Evolutionary conservation across 2,329 filamentous ascomycete species (phyloP), one percentile per base, ranked within the genome.

Genomic region (Endocalyx cinctus): DNA sequence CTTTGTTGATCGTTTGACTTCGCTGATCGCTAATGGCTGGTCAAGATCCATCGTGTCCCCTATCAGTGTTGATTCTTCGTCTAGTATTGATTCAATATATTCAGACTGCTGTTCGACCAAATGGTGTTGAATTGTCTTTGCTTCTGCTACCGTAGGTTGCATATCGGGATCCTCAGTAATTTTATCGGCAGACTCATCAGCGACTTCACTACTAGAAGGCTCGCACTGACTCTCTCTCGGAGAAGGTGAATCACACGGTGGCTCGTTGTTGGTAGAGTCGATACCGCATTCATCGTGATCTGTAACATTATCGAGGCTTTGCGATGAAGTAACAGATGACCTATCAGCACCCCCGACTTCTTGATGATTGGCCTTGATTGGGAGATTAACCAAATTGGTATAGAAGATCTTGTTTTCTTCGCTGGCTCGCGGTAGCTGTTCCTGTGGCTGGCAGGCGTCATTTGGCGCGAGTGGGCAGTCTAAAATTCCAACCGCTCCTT

Each of bases 41-140:
- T 46, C 42, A 17, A 38, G 23, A 31, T 49, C 39, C 36, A 47
- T 45, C 33, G 25, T 16, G 31, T 51, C 43, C 23, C 31, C 43
- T 28, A 54, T 31, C 14, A 53, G 38, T 13, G 50, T 51, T 25
- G 46, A 39, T 3, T 28, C 43, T 11, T 49, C 47, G 25, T 51
- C 43, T 18, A 45, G 17, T n/a, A 34, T 27, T 25, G 29, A 7
- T 18, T 34, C 33, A 14, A 25, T n/a, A n/a, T n/a, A n/a, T n/a
- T n/a, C n/a, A n/a, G n/a, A n/a, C n/a, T n/a, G n/a, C n/a, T n/a
- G n/a, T 8, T 8, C 20, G 8, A 23, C 20, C 20, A 23, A 23
- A 23, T 23, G 8, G 8, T 23, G 8, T 8, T 23, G 19, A 7
- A 17, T 14, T 17, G 17, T 10, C 25, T 10, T 15, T 22, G 32